These are phyloP conservation scores for Ogataea angusta DNA, from an alignment of 805 yeast genomes.

Conservation along the genomic window DNA sequence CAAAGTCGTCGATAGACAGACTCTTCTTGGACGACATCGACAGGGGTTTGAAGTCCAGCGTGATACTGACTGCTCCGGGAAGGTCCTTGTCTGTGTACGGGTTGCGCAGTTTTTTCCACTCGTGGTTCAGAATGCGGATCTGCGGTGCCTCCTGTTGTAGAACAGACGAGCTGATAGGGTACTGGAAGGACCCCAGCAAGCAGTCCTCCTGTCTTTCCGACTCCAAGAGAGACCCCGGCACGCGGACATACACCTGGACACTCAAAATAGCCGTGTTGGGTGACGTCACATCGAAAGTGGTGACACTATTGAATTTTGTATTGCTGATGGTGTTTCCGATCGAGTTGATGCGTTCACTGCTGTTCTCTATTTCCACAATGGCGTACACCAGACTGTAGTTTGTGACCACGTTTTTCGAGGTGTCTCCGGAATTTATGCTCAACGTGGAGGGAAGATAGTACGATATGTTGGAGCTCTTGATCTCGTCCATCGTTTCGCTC, in stretches of 20 bases:
- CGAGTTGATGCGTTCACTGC: constrained; percentile 85
- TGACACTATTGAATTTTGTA: constrained; percentile 85
- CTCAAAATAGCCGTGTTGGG: constrained; percentile 45
- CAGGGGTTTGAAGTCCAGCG: constrained; percentile 34
- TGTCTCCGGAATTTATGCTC: constrained; percentile 38
- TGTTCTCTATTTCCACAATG: constrained; percentile 92
- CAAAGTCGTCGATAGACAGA: constrained; percentile 86
- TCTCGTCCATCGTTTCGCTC: constrained; percentile 29
- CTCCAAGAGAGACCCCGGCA: constrained; percentile 60
- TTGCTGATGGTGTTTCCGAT: constrained; percentile 72
- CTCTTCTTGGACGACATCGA: constrained; percentile 48
- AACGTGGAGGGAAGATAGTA: constrained; percentile 44
- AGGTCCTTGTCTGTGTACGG: constrained; percentile 33
- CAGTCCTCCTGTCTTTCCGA: constrained; percentile 53
- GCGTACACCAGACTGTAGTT: constrained; percentile 60
- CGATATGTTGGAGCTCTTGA: constrained; percentile 28
- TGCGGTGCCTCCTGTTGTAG: constrained; percentile 34
- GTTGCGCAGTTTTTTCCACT: constrained; percentile 39
- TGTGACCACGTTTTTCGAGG: constrained; percentile 54
- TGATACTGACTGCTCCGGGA: constrained; percentile 39
- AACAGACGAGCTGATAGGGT: constrained; percentile 42
- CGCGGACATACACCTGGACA: constrained; percentile 73
- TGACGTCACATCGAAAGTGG: constrained; percentile 84
- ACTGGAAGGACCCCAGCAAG: constrained; percentile 66
- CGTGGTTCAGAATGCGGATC: constrained; percentile 65